phyloP scores from a whole-genome alignment of 1,139 yeast species.

The Candida sp. region DNA sequence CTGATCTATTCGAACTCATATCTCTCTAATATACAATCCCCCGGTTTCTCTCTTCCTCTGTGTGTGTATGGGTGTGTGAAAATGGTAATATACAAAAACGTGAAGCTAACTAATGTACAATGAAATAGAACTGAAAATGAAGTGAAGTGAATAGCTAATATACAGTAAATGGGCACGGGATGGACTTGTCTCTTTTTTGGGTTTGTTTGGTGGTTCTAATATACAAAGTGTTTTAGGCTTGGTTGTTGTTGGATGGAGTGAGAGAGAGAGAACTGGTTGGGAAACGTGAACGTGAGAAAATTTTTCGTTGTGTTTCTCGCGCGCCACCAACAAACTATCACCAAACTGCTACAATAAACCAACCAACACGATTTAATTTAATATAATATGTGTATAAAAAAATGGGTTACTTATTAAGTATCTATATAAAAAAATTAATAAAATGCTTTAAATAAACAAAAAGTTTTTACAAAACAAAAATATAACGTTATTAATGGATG shows the following conservation, averaged over 20 bases:
- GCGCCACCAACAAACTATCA: not conserved
- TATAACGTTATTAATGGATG: not conserved
- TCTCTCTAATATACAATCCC: constrained; percentile 4
- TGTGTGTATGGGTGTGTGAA: not conserved
- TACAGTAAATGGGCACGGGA: not conserved
- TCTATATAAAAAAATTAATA: not conserved
- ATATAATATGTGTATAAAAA: not conserved
- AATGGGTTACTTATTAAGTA: not conserved
- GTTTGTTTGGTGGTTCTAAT: not conserved
- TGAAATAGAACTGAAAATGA: not conserved
- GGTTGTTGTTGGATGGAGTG: not conserved
- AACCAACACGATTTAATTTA: not conserved
- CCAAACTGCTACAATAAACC: not conserved
- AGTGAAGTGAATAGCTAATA: constrained; percentile 1
- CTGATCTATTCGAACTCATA: constrained; percentile 15
- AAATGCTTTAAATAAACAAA: not conserved
- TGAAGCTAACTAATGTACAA: not conserved
- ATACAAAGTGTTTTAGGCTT: not conserved
- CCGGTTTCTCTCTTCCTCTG: too few species aligned
- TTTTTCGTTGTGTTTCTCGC: not conserved
- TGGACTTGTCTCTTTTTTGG: not conserved
- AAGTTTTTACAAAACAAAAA: not conserved
- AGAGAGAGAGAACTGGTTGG: not conserved
- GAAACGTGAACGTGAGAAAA: not conserved
- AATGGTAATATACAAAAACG: not conserved